Percentiles rank a stretch among this genome's conserved stretches.
Evolutionary conservation across 495 filamentous ascomycete genomes (phyloP).

Genomic region (Xylaria curta): DNA sequence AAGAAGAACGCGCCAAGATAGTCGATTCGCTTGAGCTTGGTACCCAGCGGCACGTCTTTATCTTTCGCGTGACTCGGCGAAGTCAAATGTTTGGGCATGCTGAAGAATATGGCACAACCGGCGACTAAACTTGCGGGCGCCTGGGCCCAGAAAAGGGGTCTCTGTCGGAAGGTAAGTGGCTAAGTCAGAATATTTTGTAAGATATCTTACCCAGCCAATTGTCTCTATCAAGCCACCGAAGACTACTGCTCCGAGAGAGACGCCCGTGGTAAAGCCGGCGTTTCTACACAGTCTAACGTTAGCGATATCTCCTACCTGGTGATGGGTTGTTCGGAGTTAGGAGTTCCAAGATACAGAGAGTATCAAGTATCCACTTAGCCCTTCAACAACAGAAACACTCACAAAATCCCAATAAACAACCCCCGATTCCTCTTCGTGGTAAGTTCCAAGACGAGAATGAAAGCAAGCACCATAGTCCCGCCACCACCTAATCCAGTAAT

Average conservation of each 20-base stretch:
- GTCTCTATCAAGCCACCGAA: slow-evolving; percentile 67
- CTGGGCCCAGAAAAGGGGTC: slow-evolving; percentile 72
- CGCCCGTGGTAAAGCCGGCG: slow-evolving; percentile 68
- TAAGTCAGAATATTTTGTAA: too few relatives aligned
- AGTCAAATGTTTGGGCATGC: slow-evolving; percentile 59
- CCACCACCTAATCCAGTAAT: slow-evolving; percentile 70
- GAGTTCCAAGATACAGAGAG: neutral
- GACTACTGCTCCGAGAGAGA: slow-evolving; percentile 72
- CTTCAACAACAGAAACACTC: slow-evolving; percentile 40
- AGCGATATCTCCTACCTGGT: too few relatives aligned
- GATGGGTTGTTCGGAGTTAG: neutral
- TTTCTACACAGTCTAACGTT: slow-evolving; percentile 28
- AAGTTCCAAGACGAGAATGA: slow-evolving; percentile 74
- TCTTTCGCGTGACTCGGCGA: slow-evolving; percentile 32
- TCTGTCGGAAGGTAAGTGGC: slow-evolving; percentile 45
- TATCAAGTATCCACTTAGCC: too few relatives aligned
- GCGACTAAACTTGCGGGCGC: slow-evolving; percentile 62
- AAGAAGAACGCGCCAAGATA: slow-evolving; percentile 70
- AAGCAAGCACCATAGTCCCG: slow-evolving; percentile 68
- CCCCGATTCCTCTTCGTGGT: slow-evolving; percentile 67
- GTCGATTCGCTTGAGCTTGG: slow-evolving; percentile 68
- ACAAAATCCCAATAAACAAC: slow-evolving; percentile 70
- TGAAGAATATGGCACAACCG: slow-evolving; percentile 63
- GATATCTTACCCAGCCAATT: slow-evolving; percentile 67
- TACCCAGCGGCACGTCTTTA: slow-evolving; percentile 31